A percentile compares a stretch with the other conserved stretches of the same genome.
Conservation (phyloP, 2,329 filamentous ascomycete species). For the Atkinsonella texensis region DNA sequence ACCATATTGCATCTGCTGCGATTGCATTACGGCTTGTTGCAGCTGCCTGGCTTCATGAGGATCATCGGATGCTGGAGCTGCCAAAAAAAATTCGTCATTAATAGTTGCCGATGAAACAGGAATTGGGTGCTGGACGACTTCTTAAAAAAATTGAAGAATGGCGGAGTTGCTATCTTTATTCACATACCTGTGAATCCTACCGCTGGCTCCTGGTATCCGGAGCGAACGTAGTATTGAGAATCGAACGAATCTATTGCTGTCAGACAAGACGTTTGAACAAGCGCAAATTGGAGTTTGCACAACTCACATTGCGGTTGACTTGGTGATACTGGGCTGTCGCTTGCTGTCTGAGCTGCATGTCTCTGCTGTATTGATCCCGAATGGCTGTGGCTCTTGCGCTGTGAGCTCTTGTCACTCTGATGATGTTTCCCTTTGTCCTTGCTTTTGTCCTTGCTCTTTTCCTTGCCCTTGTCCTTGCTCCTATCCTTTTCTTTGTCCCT, state of each 20-base stretch:
- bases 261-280: neutral
- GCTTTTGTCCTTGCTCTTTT: neutral
- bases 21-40: neutral
- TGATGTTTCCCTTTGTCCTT: neutral
- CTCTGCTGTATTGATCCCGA: neutral
- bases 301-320: neutral
- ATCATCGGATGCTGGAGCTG: neutral
- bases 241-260: neutral
- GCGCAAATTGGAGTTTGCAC: neutral
- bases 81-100: neutral
- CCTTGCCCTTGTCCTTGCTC: neutral
- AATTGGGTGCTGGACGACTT: no score
- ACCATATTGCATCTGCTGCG: neutral
- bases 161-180: neutral
- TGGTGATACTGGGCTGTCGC: neutral
- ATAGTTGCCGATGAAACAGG: neutral
- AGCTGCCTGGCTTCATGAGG: neutral
- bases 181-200: slow-evolving; percentile 1
- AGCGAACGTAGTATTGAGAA: neutral
- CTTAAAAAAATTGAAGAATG: neutral
- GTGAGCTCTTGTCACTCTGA: neutral
- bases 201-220: neutral
- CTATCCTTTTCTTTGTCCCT: neutral
- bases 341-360: neutral
- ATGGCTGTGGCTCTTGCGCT: slow-evolving; percentile 1